These are phyloP conservation scores for Phialophora macrospora DNA, from an alignment of 2,329 filamentous ascomycete genomes.

Conservation along the genomic window DNA sequence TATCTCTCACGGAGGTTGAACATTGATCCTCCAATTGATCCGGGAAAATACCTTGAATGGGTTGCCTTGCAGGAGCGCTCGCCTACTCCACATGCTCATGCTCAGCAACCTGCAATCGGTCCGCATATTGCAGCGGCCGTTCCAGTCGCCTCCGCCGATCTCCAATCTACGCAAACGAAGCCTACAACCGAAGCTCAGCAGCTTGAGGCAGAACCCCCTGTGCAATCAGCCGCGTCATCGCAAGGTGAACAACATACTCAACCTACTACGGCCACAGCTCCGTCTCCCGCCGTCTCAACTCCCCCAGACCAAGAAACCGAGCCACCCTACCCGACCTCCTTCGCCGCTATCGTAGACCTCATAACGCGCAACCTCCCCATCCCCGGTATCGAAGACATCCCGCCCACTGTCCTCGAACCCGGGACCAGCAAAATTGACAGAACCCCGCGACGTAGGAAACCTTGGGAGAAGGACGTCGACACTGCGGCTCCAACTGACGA, in stretches of 20 bases:
- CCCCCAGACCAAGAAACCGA: slow-evolving; percentile 22
- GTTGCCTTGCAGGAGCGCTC: neutral
- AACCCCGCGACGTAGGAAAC: slow-evolving; percentile 64
- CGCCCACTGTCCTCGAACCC: slow-evolving; percentile 71
- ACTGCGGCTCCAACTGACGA: neutral
- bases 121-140: neutral
- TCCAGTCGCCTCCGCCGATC: neutral
- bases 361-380: slow-evolving; percentile 82
- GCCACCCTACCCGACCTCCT: slow-evolving; percentile 78
- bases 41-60: slow-evolving; percentile 71
- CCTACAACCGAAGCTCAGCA: neutral
- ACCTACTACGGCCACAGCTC: slow-evolving; percentile 9
- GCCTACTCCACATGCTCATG: neutral
- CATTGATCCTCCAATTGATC: slow-evolving; percentile 61
- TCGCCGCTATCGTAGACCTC: slow-evolving; percentile 83
- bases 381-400: slow-evolving; percentile 85
- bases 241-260: neutral
- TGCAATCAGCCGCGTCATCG: neutral
- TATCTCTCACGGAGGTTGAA: slow-evolving; percentile 47
- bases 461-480: slow-evolving; percentile 75
- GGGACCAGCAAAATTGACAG: slow-evolving; percentile 46
- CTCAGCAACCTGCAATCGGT: neutral
- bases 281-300: slow-evolving; percentile 16
- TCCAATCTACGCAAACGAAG: neutral
- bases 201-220: neutral